Evolutionary conservation across 176 grass and related monocot genomes (phyloP).

Genomic region (Avena sativa): DNA sequence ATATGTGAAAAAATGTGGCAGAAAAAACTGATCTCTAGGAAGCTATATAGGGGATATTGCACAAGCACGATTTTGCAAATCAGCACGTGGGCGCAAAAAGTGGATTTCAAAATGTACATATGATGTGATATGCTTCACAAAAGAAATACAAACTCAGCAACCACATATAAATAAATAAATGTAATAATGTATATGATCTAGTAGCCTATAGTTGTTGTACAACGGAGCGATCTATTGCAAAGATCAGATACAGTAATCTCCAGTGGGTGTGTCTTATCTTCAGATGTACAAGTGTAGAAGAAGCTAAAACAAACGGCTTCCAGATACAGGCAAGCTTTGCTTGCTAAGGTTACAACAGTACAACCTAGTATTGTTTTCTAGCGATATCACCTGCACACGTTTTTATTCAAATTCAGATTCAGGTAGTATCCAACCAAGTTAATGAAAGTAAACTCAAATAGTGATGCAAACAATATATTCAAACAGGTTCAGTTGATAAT

Average conservation of each 20-base stretch:
- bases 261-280: slow-evolving; percentile 20
- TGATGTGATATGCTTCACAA: slow-evolving; percentile 16
- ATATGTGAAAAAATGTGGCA: not conserved
- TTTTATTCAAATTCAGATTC: slow-evolving; percentile 15
- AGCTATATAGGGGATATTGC: no score
- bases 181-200: slow-evolving; percentile 3
- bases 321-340: slow-evolving; percentile 36
- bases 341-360: slow-evolving; percentile 35
- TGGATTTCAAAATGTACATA: not conserved
- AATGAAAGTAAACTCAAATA: slow-evolving; percentile 5
- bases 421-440: slow-evolving; percentile 28
- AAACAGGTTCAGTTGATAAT: not conserved
- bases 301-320: slow-evolving; percentile 15
- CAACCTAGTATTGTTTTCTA: slow-evolving; percentile 16
- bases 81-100: not conserved
- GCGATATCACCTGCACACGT: slow-evolving; percentile 53
- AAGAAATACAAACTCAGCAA: slow-evolving; percentile 21
- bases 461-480: not conserved
- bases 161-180: slow-evolving; percentile 22
- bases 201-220: slow-evolving; percentile 42
- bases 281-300: slow-evolving; percentile 27
- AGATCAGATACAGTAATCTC: slow-evolving; percentile 15
- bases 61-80: no score
- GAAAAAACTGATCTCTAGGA: not conserved
- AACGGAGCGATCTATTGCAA: not conserved